phyloP scores from a whole-genome alignment of 2,329 filamentous ascomycete species.

The Claviceps humidiphila region DNA sequence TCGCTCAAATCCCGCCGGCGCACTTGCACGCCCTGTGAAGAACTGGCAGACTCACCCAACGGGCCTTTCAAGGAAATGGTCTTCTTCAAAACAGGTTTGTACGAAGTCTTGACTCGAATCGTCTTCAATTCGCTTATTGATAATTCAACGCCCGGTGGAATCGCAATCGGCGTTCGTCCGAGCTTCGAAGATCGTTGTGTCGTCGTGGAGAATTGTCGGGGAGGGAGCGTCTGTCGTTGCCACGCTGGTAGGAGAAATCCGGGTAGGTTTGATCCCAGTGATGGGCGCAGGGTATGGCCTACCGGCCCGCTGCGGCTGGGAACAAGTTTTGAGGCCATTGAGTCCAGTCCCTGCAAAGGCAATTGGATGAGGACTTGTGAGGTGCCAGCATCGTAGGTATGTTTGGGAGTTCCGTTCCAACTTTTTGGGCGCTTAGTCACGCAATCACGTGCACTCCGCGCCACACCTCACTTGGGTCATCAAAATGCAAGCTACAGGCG shows the following conservation, averaged over 20 bases:
- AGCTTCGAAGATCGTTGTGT: constrained; percentile 63
- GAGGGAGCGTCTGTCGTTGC: constrained; percentile 22
- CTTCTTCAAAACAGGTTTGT: constrained; percentile 47
- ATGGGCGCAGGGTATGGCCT: constrained; percentile 39
- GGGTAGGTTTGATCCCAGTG: constrained; percentile 43
- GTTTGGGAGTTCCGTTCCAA: neutral
- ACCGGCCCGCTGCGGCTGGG: constrained; percentile 48
- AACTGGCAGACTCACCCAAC: constrained; percentile 41
- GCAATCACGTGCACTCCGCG: constrained; percentile 4
- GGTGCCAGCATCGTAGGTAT: too few relatives aligned
- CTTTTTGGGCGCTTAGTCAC: constrained; percentile 11
- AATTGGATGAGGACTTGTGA: constrained; percentile 1
- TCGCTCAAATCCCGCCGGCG: too few relatives aligned
- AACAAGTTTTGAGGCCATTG: constrained; percentile 46
- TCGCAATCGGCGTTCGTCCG: constrained; percentile 63
- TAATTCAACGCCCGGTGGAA: constrained; percentile 75
- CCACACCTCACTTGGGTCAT: neutral
- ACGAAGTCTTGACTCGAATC: constrained; percentile 42
- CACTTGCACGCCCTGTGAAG: too few relatives aligned
- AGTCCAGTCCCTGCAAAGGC: constrained; percentile 4
- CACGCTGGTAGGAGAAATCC: constrained; percentile 63
- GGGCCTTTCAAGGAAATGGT: constrained; percentile 70
- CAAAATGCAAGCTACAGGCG: neutral
- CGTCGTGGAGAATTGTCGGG: constrained; percentile 56
- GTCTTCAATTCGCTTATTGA: constrained; percentile 49